Evolutionary conservation across 495 filamentous ascomycete genomes (phyloP), one percentile per base, ranked within the genome.

Genomic region (Tuber calosporum): DNA sequence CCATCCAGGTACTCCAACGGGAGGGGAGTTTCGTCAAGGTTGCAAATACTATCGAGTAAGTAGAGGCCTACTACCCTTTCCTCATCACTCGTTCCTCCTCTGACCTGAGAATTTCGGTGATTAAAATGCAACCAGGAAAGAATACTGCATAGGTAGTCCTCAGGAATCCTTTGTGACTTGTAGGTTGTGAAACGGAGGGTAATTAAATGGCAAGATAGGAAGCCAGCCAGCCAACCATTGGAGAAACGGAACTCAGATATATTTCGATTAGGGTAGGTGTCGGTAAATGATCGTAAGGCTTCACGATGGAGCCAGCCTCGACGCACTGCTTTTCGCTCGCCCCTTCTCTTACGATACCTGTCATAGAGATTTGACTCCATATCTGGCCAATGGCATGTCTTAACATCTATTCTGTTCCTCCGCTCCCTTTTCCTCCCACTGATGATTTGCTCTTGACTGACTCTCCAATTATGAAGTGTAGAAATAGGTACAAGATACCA

Each of bases 181-280:
- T 75, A 72, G 1, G 74, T 75, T 1, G 19, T 69, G 34, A 72
- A 75, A n/a, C 62, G 41, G 8, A 72, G 26, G 0, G 70, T 39
- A 1, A 75, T 75, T 7, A 66, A 7, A 20, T 75, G 42, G 1
- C 41, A 37, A 15, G 67, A 34, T 0, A 75, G 42, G 43, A 75
- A 75, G 1, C 74, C 66, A 45, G 72, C 68, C 26, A 70, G 48
- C 68, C 68, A 74, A 0, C 73, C 40, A 68, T 67, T 40, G 9
- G 73, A 67, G 30, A 74, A 71, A 17, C n/a, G 17, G 20, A 72
- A 72, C 26, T 62, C 30, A 17, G 48, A 62, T 5, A 0, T 30
- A 22, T 72, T 7, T 22, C 38, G 11, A 4, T n/a, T 9, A 0
- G 22, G 43, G 41, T 72, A 72, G 9, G 37, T 34, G 0, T 9